phyloP scores from a whole-genome alignment of 2,329 filamentous ascomycete species.

The Moelleriella libera region DNA sequence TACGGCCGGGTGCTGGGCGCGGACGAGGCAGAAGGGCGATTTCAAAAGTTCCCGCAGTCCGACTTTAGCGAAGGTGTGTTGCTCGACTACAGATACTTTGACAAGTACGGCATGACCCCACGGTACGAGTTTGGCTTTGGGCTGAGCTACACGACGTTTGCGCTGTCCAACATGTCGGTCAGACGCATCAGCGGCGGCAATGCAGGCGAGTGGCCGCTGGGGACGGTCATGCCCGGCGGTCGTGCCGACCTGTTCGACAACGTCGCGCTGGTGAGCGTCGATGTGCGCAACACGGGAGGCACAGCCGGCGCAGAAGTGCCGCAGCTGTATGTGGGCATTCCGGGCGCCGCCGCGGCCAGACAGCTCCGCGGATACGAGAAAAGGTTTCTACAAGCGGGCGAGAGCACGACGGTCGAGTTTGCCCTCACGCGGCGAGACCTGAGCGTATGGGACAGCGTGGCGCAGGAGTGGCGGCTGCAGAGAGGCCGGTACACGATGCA shows the following conservation, averaged over 20 bases:
- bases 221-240: conserved; percentile 26
- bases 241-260: conserved; percentile 33
- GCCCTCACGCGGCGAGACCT: conserved; percentile 47
- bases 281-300: conserved; percentile 27
- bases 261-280: conserved; percentile 22
- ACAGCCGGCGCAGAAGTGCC: conserved; percentile 30
- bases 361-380: conserved; percentile 58
- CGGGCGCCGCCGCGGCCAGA: conserved; percentile 28
- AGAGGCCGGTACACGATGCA: conserved; percentile 27
- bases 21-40: conserved; percentile 30
- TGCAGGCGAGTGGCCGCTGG: conserved; percentile 21
- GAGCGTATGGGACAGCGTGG: conserved; percentile 48
- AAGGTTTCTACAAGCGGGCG: conserved; percentile 28
- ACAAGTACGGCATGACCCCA: conserved; percentile 30
- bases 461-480: conserved; percentile 45
- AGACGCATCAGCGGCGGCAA: conserved; percentile 8
- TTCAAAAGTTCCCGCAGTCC: conserved; percentile 34
- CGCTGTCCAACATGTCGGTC: conserved; percentile 25
- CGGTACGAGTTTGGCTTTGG: conserved; percentile 44
- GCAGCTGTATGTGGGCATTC: conserved; percentile 34
- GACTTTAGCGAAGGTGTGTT: conserved; percentile 37
- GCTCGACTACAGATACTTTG: conserved; percentile 41
- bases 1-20: conserved; percentile 32
- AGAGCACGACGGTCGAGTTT: conserved; percentile 31
- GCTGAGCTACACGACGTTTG: conserved; percentile 40